Evolutionary conservation across 768 basidiomycete species (phyloP).

Genomic region (Naganishia kalamii): DNA sequence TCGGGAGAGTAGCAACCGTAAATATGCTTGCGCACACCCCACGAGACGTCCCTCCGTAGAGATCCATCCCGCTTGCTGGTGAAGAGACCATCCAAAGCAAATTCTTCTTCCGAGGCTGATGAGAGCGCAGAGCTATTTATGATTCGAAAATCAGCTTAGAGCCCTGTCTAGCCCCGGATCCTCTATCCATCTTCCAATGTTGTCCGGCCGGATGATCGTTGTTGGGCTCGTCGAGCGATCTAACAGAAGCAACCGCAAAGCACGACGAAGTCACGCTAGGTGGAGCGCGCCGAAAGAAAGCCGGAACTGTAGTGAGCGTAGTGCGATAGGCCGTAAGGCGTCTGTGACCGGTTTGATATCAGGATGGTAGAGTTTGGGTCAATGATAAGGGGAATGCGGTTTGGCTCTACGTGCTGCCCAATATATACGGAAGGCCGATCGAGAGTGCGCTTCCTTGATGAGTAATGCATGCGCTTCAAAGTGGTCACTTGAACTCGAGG

Average conservation of each 20-base stretch:
- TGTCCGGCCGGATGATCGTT: background rate
- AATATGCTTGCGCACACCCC: slow-evolving; percentile 15
- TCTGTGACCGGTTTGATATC: no score
- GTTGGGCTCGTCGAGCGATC: background rate
- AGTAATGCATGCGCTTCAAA: no score
- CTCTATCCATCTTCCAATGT: background rate
- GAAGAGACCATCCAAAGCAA: slow-evolving; percentile 16
- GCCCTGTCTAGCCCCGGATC: slow-evolving; percentile 18
- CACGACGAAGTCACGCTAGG: background rate
- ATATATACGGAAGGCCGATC: no score
- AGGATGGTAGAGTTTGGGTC: no score
- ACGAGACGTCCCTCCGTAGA: slow-evolving; percentile 4
- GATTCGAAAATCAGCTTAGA: slow-evolving; percentile 13
- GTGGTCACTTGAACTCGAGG: no score
- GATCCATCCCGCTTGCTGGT: slow-evolving; percentile 2
- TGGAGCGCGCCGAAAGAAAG: background rate
- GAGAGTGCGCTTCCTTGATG: no score
- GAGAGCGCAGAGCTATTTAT: slow-evolving; percentile 16
- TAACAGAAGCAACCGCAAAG: slow-evolving; percentile 2
- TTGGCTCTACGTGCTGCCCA: no score
- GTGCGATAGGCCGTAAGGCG: no score
- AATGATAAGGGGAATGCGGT: no score
- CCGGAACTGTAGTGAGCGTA: background rate
- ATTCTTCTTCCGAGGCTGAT: slow-evolving; percentile 13
- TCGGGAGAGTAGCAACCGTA: background rate